Evolutionary conservation across 2,329 filamentous ascomycete species (phyloP).

Genomic region (Neofusicoccum laricinum): DNA sequence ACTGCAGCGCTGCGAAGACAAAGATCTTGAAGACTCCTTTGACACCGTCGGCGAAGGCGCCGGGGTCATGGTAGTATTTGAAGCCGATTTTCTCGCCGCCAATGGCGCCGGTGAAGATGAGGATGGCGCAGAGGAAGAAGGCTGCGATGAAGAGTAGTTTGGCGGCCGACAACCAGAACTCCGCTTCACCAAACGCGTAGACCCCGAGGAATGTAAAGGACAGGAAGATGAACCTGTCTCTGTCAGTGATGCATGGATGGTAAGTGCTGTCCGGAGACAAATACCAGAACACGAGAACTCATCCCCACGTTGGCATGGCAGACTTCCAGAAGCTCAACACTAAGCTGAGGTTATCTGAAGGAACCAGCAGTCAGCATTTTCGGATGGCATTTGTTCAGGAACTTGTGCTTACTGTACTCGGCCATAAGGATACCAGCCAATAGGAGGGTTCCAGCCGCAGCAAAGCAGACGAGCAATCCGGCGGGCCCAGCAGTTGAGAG

Average conservation of each 20-base stretch:
- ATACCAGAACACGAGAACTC: conserved; percentile 51
- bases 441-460: conserved; percentile 51
- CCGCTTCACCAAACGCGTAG: conserved; percentile 82
- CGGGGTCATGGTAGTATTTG: conserved; percentile 71
- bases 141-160: conserved; percentile 90
- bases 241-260: too few relatives aligned
- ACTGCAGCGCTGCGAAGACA: conserved; percentile 72
- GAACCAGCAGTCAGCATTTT: neutral
- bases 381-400: conserved; percentile 59
- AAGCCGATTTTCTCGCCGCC: conserved; percentile 73
- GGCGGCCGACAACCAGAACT: conserved; percentile 82
- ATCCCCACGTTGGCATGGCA: conserved; percentile 47
- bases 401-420: conserved; percentile 77
- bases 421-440: conserved; percentile 84
- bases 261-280: neutral
- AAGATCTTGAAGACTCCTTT: conserved; percentile 76
- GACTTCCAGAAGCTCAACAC: neutral
- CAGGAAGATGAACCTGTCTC: conserved; percentile 63
- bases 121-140: conserved; percentile 80
- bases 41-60: conserved; percentile 79
- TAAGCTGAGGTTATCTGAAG: neutral
- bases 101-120: conserved; percentile 71
- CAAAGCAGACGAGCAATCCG: neutral
- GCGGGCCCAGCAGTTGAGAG: neutral
- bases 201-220: conserved; percentile 67